These are phyloP conservation scores for Pascua guehoae DNA, from an alignment of 1,284 basidiomycete species.

Conservation along the genomic window DNA sequence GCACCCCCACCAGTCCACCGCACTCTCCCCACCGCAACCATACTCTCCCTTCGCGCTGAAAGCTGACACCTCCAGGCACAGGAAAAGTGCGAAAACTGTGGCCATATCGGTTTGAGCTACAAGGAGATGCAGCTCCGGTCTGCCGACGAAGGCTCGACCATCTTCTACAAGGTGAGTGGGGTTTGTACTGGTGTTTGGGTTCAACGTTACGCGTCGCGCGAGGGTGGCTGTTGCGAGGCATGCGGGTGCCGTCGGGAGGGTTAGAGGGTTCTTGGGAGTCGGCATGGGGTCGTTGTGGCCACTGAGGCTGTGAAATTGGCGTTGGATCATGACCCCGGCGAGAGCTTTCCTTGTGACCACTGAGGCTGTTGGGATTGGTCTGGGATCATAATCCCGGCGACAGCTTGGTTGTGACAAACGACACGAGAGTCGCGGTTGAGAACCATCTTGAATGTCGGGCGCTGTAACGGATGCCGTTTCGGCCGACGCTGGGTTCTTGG, in stretches of 20 bases:
- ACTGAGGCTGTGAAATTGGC: too few relatives aligned
- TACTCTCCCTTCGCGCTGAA: background rate
- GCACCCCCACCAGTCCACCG: too few relatives aligned
- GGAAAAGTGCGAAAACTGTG: slow-evolving; percentile 89
- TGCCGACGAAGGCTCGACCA: slow-evolving; percentile 85
- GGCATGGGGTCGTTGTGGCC: background rate
- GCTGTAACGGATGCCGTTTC: too few relatives aligned
- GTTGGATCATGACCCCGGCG: background rate
- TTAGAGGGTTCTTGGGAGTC: background rate
- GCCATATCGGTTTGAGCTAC: slow-evolving; percentile 59
- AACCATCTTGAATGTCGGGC: too few relatives aligned
- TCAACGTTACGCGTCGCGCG: background rate
- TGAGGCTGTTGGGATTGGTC: too few relatives aligned
- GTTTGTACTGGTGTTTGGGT: background rate
- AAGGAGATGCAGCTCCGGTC: slow-evolving; percentile 64
- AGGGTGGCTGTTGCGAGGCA: background rate
- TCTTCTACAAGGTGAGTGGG: slow-evolving; percentile 53
- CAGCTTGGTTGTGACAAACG: too few relatives aligned
- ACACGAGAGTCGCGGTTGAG: too few relatives aligned
- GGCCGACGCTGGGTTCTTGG: too few relatives aligned
- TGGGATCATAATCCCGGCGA: too few relatives aligned
- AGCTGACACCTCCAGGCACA: slow-evolving; percentile 60
- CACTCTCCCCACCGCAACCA: background rate
- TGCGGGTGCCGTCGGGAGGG: background rate
- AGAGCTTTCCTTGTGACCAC: too few relatives aligned